These are phyloP conservation scores for Rasamsonia emersonii DNA, from an alignment of 2,329 filamentous ascomycete species.

Conservation along the genomic window DNA sequence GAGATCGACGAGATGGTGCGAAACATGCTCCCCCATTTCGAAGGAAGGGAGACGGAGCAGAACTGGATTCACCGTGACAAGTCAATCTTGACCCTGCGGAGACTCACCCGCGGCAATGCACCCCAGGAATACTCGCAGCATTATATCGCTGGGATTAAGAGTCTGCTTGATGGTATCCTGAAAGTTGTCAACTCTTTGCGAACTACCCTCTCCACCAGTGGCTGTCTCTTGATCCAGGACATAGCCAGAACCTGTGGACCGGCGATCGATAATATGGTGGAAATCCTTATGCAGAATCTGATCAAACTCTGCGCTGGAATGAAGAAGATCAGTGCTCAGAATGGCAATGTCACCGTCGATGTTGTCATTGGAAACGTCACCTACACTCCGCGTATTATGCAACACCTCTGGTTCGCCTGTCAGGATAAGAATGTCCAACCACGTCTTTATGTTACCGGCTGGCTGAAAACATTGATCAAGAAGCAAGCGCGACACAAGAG, in stretches of 20 bases:
- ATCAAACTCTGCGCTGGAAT: slow-evolving; percentile 83
- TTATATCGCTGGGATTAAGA: slow-evolving; percentile 63
- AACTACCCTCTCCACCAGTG: slow-evolving; percentile 83
- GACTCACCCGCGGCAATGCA: slow-evolving; percentile 75
- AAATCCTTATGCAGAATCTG: slow-evolving; percentile 79
- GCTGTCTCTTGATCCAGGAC: slow-evolving; percentile 76
- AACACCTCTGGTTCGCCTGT: slow-evolving; percentile 72
- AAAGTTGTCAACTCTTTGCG: slow-evolving; percentile 76
- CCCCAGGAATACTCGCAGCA: slow-evolving; percentile 64
- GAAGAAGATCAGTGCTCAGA: slow-evolving; percentile 85
- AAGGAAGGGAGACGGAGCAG: slow-evolving; percentile 79
- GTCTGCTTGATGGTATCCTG: slow-evolving; percentile 75
- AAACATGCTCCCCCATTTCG: slow-evolving; percentile 72
- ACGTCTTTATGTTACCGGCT: slow-evolving; percentile 66
- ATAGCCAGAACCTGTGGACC: slow-evolving; percentile 67
- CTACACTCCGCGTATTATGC: slow-evolving; percentile 71
- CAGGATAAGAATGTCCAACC: slow-evolving; percentile 93
- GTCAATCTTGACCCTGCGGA: slow-evolving; percentile 64
- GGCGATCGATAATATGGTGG: slow-evolving; percentile 77
- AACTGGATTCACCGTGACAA: slow-evolving; percentile 89
- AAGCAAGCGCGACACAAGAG: slow-evolving; percentile 69
- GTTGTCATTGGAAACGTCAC: slow-evolving; percentile 69
- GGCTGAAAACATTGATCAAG: slow-evolving; percentile 74
- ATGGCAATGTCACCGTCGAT: slow-evolving; percentile 73
- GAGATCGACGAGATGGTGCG: slow-evolving; percentile 83